Evolutionary conservation across 495 filamentous ascomycete genomes (phyloP).

Genomic region (Penicillium bovifimosum): DNA sequence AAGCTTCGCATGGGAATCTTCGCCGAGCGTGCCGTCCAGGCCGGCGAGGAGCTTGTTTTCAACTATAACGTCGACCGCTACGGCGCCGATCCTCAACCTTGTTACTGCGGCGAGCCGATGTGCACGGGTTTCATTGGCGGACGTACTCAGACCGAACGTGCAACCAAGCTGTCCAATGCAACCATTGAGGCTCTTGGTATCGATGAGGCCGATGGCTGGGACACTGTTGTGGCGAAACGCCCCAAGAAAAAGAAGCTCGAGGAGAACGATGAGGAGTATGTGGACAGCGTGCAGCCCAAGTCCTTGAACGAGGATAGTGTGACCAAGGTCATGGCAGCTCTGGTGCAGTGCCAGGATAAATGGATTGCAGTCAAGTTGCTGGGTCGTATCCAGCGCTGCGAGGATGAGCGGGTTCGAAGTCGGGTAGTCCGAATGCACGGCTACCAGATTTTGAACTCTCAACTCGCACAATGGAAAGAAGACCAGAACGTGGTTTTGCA

Average conservation of each 20-base stretch:
- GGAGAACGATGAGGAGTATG: slow-evolving; percentile 94
- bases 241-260: slow-evolving; percentile 90
- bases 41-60: slow-evolving; percentile 97
- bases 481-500: slow-evolving; percentile 86
- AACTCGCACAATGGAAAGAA: slow-evolving; percentile 75
- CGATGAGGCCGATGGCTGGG: slow-evolving; percentile 89
- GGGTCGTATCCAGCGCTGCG: slow-evolving; percentile 78
- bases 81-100: slow-evolving; percentile 91
- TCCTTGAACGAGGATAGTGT: slow-evolving; percentile 82
- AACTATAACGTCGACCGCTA: slow-evolving; percentile 99
- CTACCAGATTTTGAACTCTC: slow-evolving; percentile 87
- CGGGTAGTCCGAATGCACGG: slow-evolving; percentile 94
- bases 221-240: slow-evolving; percentile 79
- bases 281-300: slow-evolving; percentile 82
- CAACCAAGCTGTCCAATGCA: slow-evolving; percentile 82
- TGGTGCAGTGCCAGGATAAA: slow-evolving; percentile 98
- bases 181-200: slow-evolving; percentile 95
- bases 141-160: slow-evolving; percentile 93
- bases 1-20: slow-evolving; percentile 99
- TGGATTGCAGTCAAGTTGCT: slow-evolving; percentile 98
- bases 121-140: slow-evolving; percentile 96
- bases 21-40: slow-evolving; percentile 75
- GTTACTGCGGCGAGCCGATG: slow-evolving; percentile 92
- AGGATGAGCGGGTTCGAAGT: slow-evolving; percentile 83
- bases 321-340: slow-evolving; percentile 96